Percentiles rank a stretch among this genome's conserved stretches.
phyloP scores from a whole-genome alignment of 306 rosid species.

The Vachellia pachyceras region DNA sequence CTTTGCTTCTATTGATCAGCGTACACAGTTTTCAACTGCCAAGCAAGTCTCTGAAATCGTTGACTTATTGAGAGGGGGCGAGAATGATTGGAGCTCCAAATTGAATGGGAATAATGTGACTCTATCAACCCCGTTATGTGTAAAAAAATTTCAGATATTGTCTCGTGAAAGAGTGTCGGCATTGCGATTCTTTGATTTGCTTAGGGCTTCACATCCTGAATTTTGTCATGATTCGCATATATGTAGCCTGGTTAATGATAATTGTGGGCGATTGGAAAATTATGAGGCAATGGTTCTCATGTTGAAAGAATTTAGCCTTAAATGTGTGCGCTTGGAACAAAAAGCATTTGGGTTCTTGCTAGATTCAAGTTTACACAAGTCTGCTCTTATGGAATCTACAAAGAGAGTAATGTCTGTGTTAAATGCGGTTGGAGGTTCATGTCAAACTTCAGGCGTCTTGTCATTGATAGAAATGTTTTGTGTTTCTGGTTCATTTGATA shows the following conservation, averaged over 20 bases:
- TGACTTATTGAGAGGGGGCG: slow-evolving; percentile 50
- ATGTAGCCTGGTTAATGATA: slow-evolving; percentile 61
- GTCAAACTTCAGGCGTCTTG: slow-evolving; percentile 57
- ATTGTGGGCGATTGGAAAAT: slow-evolving; percentile 65
- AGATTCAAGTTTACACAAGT: slow-evolving; percentile 40
- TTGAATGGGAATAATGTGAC: slow-evolving; percentile 53
- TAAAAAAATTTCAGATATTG: slow-evolving; percentile 48
- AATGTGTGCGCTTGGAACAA: slow-evolving; percentile 32
- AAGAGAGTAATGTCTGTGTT: slow-evolving; percentile 49
- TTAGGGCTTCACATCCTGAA: slow-evolving; percentile 41
- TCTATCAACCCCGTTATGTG: slow-evolving; percentile 44
- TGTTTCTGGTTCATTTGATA: slow-evolving; percentile 47
- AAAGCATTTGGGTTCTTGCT: slow-evolving; percentile 68
- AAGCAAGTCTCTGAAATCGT: slow-evolving; percentile 56
- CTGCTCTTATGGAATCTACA: slow-evolving; percentile 43
- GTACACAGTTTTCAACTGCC: slow-evolving; percentile 28
- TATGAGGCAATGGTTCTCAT: slow-evolving; percentile 58
- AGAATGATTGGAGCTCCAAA: slow-evolving; percentile 50
- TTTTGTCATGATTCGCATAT: slow-evolving; percentile 49
- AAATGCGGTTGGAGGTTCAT: slow-evolving; percentile 67
- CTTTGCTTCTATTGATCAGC: slow-evolving; percentile 36
- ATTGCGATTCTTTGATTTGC: slow-evolving; percentile 65
- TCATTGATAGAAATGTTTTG: slow-evolving; percentile 66
- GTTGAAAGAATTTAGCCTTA: slow-evolving; percentile 47
- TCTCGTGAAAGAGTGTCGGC: slow-evolving; percentile 55